Conservation (phyloP, 371 early-diverging fungal species). For the Syncephalis plumigaleata region DNA sequence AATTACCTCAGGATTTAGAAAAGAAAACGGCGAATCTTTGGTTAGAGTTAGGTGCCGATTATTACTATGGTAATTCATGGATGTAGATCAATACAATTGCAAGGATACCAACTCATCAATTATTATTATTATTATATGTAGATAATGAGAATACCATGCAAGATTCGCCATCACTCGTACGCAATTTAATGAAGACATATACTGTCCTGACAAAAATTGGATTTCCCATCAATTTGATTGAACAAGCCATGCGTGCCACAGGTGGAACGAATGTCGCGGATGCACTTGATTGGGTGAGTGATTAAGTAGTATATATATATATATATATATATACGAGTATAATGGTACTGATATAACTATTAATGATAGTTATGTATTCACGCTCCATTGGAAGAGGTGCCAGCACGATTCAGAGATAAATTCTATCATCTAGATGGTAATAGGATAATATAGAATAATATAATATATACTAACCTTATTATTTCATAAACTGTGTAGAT, state of each 20-base stretch:
- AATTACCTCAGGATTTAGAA: background rate
- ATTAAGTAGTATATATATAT: background rate
- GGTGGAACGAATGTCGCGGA: background rate
- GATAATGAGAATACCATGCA: background rate
- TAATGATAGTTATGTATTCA: constrained; percentile 2
- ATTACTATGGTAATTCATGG: background rate
- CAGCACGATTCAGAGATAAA: constrained; percentile 2
- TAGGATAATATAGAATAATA: background rate
- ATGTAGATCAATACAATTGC: background rate
- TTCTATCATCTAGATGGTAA: constrained; percentile 1
- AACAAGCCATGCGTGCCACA: background rate
- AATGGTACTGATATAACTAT: background rate
- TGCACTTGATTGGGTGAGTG: constrained; percentile 4
- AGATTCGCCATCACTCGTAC: background rate
- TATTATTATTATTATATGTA: too few relatives aligned
- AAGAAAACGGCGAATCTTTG: background rate
- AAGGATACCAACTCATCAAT: too few relatives aligned
- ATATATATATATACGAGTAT: background rate
- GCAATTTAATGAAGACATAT: background rate
- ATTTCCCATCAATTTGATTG: background rate
- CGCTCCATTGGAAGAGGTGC: background rate
- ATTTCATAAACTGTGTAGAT: too few relatives aligned
- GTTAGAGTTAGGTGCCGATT: background rate
- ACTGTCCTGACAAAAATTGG: background rate
- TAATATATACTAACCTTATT: background rate